Base-by-base conservation (phyloP, 192 early-diverging fungal species). In the Coemansia sp. region DNA sequence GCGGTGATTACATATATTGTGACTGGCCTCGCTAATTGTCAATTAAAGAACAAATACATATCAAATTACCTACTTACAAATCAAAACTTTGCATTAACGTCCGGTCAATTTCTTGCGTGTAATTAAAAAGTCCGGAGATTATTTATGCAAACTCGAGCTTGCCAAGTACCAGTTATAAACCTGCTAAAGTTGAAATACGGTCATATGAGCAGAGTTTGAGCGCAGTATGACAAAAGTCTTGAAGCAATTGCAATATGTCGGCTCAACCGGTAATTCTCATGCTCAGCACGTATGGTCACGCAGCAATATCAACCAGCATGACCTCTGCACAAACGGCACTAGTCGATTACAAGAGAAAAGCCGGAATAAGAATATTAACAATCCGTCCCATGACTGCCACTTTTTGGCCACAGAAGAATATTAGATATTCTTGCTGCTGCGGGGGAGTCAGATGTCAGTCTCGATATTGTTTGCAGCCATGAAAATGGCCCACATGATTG, bases 1-100 rank as follows among this genome's bases (percentile, higher is more conserved):
- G 66, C 37, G 66, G 66, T 19, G 57, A 72, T 22, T 62, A 55
- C 35, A 69, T 78, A 22, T 66, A 69, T 16, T 78, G 75, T 32
- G 75, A 73, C 54, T 78, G 64, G 59, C 66, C 69, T 6, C 65
- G 62, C 50, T 78, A 68, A 62, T 13, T 51, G 43, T n/a, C n/a
- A 45, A 13, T n/a, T 45, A 45, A 32, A 32, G 6, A 32, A 32
- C 29, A 32, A 32, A 32, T 32, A 32, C 7, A 32, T 7, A 32
- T 32, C 29, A 32, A 32, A 32, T 32, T 32, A 32, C 29, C 29
- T 32, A 7, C 29, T 32, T 1, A 32, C 29, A 32, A 32, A 32
- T 32, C 29, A 32, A 32, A 5, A 7, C 29, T 32, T 7, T 32
- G 29, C 29, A 32, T 32, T 32, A 32, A 7, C 29, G 29, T 7